Evolutionary conservation across 2,329 filamentous ascomycete species (phyloP).

Genomic region (Botrytis fabae): DNA sequence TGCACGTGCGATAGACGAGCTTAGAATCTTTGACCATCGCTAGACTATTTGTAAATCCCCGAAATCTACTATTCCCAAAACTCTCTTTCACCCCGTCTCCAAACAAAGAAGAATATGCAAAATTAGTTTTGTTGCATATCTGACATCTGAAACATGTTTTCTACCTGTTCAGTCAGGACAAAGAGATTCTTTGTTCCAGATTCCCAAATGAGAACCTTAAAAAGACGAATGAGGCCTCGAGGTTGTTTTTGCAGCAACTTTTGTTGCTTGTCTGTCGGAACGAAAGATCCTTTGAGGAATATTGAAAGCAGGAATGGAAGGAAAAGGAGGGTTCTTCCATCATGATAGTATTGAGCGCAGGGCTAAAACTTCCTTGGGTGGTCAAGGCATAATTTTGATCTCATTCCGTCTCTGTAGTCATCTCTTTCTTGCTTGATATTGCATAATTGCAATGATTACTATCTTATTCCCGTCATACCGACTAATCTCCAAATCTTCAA

Average conservation of each 20-base stretch:
- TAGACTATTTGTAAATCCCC: neutral
- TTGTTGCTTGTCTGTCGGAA: constrained; percentile 10
- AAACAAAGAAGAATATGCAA: constrained; percentile 5
- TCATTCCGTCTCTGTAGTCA: neutral
- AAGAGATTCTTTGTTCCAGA: neutral
- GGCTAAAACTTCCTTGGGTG: neutral
- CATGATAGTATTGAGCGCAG: neutral
- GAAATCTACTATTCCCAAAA: neutral
- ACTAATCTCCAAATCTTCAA: too few species aligned
- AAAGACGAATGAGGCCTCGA: neutral
- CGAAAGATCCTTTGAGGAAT: neutral
- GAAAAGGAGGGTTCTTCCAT: neutral
- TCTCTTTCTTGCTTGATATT: neutral
- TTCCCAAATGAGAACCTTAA: neutral
- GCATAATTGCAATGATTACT: neutral
- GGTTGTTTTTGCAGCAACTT: neutral
- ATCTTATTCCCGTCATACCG: neutral
- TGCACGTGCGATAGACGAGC: neutral
- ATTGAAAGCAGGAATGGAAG: neutral
- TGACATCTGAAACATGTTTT: constrained; percentile 22
- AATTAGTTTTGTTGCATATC: constrained; percentile 14
- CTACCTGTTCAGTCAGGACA: neutral
- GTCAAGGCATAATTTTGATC: neutral
- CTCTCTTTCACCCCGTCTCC: too few species aligned
- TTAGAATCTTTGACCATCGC: too few species aligned